Evolutionary conservation across 2,329 filamentous ascomycete genomes (phyloP).

Genomic region (Stachybotrys chartarum): DNA sequence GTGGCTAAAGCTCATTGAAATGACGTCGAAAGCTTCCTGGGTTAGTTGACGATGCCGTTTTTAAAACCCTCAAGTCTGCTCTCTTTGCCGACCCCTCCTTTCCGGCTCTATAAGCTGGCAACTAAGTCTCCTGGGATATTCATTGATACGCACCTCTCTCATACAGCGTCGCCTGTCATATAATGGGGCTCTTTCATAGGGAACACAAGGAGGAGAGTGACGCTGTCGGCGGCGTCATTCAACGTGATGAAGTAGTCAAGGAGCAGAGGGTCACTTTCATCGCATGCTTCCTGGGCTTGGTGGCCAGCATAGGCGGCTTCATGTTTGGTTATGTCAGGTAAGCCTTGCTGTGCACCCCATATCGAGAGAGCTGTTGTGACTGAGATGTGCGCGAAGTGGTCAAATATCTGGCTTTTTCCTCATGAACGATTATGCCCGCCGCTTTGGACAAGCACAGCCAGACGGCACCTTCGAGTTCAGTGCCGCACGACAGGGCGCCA

Average conservation of each 20-base stretch:
- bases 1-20: background rate
- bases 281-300: slow-evolving; percentile 40
- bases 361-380: slow-evolving; percentile 1
- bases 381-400: slow-evolving; percentile 30
- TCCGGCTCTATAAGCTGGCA: background rate
- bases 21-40: background rate
- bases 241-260: background rate
- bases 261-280: slow-evolving; percentile 27
- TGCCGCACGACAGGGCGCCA: slow-evolving; percentile 52
- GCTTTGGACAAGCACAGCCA: slow-evolving; percentile 40
- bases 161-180: background rate
- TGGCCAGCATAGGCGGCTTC: slow-evolving; percentile 49
- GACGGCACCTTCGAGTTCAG: slow-evolving; percentile 41
- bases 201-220: background rate
- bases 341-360: slow-evolving; percentile 6
- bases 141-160: no score
- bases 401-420: slow-evolving; percentile 55
- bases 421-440: slow-evolving; percentile 48
- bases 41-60: background rate
- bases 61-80: background rate
- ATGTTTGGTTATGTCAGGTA: slow-evolving; percentile 53
- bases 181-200: background rate
- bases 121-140: no score
- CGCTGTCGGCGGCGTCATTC: background rate
- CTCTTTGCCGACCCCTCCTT: background rate